phyloP scores from a whole-genome alignment of 257 asterid species.

The Solanum gandarillasii region DNA sequence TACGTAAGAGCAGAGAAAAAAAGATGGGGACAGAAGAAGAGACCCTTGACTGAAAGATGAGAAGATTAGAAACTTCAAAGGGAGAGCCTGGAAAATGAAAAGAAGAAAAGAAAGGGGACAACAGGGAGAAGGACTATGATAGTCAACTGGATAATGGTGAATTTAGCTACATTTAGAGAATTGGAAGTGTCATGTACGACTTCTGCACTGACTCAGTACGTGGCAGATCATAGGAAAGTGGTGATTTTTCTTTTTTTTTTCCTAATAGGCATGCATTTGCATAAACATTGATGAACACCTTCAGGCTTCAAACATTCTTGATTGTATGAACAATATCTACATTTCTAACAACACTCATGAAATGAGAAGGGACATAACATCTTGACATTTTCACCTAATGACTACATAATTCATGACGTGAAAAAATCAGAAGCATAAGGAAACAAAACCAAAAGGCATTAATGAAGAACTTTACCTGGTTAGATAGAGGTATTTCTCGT shows the following conservation, averaged over 20 bases:
- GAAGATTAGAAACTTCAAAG: background rate
- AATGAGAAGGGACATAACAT: background rate
- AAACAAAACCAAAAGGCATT: background rate
- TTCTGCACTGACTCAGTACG: background rate
- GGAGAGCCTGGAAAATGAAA: background rate
- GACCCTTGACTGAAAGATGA: background rate
- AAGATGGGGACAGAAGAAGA: background rate
- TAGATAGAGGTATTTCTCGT: constrained; percentile 74
- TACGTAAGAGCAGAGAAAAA: background rate
- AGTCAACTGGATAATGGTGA: background rate
- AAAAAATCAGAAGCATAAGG: background rate
- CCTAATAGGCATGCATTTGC: background rate
- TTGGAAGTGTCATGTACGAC: background rate
- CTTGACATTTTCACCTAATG: background rate
- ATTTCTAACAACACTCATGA: background rate
- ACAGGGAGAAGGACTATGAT: background rate
- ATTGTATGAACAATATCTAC: background rate
- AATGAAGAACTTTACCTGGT: constrained; percentile 44
- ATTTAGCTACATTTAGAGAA: background rate
- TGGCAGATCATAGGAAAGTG: background rate
- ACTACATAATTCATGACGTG: background rate
- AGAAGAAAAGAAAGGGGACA: background rate
- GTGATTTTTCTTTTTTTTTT: background rate
- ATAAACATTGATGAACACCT: background rate
- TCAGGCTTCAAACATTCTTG: background rate